Conservation (phyloP, 2,329 filamentous ascomycete genomes). For the Hypoxylon sp. region DNA sequence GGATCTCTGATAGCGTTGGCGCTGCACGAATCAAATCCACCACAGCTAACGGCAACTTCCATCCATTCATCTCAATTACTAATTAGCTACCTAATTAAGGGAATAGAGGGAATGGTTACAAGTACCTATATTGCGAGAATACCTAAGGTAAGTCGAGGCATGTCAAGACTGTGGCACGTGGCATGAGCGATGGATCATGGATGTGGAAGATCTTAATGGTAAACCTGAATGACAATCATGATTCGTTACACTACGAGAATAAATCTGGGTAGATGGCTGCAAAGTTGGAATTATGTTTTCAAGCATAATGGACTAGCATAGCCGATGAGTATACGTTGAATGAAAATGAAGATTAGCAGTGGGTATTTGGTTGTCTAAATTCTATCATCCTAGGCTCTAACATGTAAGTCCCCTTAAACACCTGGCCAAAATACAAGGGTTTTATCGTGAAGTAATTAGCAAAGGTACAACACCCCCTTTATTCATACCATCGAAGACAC, state of each 20-base stretch:
- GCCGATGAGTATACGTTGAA: background rate
- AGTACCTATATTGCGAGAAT: background rate
- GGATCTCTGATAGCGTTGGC: background rate
- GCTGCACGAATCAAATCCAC: background rate
- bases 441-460: conserved; percentile 11
- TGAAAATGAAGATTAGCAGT: conserved; percentile 19
- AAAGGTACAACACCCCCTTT: background rate
- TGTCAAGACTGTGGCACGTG: background rate
- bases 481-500: conserved; percentile 38
- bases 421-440: conserved; percentile 22
- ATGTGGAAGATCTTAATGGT: background rate
- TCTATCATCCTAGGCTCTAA: conserved; percentile 19
- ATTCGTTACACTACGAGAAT: background rate
- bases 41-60: background rate
- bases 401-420: conserved; percentile 15
- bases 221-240: background rate
- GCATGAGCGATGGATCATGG: too few relatives aligned
- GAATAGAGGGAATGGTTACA: background rate
- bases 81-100: background rate
- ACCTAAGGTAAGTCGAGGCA: background rate
- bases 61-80: background rate
- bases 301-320: background rate
- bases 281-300: background rate
- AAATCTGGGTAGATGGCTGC: background rate
- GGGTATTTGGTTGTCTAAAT: conserved; percentile 44